Conservation (phyloP, 441 rosid genomes). For the Gossypium trilobum region DNA sequence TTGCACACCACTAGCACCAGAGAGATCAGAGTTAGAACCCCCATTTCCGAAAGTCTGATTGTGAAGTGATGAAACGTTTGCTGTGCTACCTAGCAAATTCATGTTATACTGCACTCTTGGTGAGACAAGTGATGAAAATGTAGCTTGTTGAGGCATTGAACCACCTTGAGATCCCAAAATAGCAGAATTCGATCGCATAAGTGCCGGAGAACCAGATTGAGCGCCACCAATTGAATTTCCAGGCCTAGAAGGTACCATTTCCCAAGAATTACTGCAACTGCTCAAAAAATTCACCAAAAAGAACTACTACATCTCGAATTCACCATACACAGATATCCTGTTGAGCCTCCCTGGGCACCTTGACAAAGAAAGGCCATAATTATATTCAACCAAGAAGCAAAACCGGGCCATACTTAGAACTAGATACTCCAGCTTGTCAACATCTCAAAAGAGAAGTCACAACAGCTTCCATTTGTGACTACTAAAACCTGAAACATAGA, state of each 20-base stretch:
- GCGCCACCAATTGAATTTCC: constrained; percentile 22
- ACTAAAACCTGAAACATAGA: constrained; percentile 7
- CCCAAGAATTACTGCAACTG: background rate
- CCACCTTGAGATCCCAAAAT: constrained; percentile 32
- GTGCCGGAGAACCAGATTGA: constrained; percentile 23
- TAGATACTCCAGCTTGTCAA: background rate
- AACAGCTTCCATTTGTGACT: background rate
- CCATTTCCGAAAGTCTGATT: constrained; percentile 28
- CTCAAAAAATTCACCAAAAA: constrained; percentile 7
- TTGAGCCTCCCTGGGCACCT: background rate
- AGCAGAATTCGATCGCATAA: constrained; percentile 24
- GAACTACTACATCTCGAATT: background rate
- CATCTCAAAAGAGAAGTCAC: background rate
- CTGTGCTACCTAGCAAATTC: constrained; percentile 24
- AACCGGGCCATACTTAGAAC: background rate
- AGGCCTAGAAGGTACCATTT: constrained; percentile 31
- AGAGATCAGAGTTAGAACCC: constrained; percentile 14
- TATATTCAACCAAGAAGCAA: background rate
- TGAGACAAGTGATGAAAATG: constrained; percentile 23
- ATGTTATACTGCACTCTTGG: constrained; percentile 26
- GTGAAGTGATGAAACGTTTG: constrained; percentile 27
- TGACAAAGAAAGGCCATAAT: background rate
- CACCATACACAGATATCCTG: background rate
- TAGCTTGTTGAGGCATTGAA: constrained; percentile 19
- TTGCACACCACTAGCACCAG: constrained; percentile 22